Evolutionary conservation across 1,284 basidiomycete genomes (phyloP).

Genomic region (Ceratobasidium sp.): DNA sequence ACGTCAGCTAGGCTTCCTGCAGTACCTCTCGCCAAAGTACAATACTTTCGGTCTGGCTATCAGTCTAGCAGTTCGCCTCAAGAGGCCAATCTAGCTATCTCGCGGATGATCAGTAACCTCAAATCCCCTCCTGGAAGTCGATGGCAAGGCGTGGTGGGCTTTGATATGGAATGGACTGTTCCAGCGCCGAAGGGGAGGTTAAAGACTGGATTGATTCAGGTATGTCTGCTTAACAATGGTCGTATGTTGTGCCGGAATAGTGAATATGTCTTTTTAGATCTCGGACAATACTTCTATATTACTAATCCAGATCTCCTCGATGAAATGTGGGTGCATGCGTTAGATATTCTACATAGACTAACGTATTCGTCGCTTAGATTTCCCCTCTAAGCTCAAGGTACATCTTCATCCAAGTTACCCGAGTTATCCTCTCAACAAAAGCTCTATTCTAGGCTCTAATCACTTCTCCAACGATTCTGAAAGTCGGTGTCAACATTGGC

Average conservation of each 20-base stretch:
- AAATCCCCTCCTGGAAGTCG: slow-evolving; percentile 28
- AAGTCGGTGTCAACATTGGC: slow-evolving; percentile 47
- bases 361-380: not conserved
- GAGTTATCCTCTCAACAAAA: not conserved
- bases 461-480: slow-evolving; percentile 42
- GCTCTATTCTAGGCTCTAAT: slow-evolving; percentile 34
- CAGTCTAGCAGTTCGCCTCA: not conserved
- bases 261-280: slow-evolving; percentile 21
- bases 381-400: slow-evolving; percentile 44
- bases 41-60: slow-evolving; percentile 4
- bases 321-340: slow-evolving; percentile 38
- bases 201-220: slow-evolving; percentile 42
- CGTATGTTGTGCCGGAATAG: no score
- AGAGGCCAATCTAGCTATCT: slow-evolving; percentile 17
- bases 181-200: not conserved
- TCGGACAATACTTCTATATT: slow-evolving; percentile 44
- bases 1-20: slow-evolving; percentile 10
- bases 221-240: not conserved
- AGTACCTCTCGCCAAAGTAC: not conserved
- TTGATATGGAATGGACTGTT: slow-evolving; percentile 50
- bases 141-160: slow-evolving; percentile 46
- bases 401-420: not conserved
- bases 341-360: not conserved
- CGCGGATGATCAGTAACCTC: slow-evolving; percentile 28
- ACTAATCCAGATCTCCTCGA: slow-evolving; percentile 46